Evolutionary conservation across 768 basidiomycete species (phyloP).

Genomic region (Tulasnella sp.): DNA sequence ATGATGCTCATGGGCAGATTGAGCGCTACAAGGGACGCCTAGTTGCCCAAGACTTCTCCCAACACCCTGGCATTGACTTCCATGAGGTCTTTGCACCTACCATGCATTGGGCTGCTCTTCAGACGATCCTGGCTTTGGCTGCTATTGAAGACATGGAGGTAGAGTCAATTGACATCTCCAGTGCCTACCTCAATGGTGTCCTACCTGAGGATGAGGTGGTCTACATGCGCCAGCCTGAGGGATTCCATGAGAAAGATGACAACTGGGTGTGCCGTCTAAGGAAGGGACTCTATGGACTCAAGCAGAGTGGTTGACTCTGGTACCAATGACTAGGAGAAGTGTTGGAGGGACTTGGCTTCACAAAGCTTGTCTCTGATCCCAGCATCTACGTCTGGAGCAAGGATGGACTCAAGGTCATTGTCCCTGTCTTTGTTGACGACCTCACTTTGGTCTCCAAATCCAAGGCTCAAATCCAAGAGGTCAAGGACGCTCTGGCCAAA

Average conservation of each 20-base stretch:
- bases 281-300: conserved; percentile 22
- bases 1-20: conserved; percentile 27
- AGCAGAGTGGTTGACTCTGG: conserved; percentile 20
- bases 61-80: conserved; percentile 32
- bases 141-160: conserved; percentile 6
- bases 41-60: conserved; percentile 34
- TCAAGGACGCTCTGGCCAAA: conserved; percentile 18
- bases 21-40: conserved; percentile 31
- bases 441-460: neutral
- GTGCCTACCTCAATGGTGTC: conserved; percentile 20
- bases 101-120: neutral
- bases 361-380: neutral
- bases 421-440: conserved; percentile 20
- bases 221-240: conserved; percentile 1
- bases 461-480: neutral
- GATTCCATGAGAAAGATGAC: neutral
- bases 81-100: conserved; percentile 12
- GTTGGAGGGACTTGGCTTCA: neutral
- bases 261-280: neutral
- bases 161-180: conserved; percentile 20
- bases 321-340: conserved; percentile 8
- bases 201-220: conserved; percentile 15
- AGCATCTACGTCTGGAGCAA: neutral
- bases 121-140: neutral
- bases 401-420: neutral